phyloP scores from a whole-genome alignment of 2,329 filamentous ascomycete species.

The Fusarium sp. region DNA sequence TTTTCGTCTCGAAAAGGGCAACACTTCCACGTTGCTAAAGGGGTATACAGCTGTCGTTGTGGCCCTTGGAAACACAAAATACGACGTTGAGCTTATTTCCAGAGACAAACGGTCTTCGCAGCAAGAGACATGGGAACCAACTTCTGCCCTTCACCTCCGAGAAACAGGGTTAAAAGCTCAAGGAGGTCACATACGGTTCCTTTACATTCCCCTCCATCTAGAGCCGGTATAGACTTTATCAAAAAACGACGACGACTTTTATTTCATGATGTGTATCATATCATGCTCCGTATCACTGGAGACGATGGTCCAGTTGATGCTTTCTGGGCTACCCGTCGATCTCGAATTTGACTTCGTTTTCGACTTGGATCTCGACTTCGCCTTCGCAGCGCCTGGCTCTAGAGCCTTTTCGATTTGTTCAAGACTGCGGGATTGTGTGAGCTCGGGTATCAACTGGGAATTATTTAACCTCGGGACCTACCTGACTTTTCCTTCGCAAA shows the following conservation, averaged over 20 bases:
- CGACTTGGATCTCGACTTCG: slow-evolving; percentile 26
- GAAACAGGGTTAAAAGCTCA: slow-evolving; percentile 44
- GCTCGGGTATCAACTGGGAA: neutral
- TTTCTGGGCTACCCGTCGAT: slow-evolving; percentile 28
- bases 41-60: slow-evolving; percentile 46
- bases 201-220: slow-evolving; percentile 45
- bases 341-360: slow-evolving; percentile 23
- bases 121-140: slow-evolving; percentile 43
- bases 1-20: slow-evolving; percentile 46
- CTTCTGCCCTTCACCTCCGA: slow-evolving; percentile 42
- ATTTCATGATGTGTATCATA: slow-evolving; percentile 49
- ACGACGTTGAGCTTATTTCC: slow-evolving; percentile 44
- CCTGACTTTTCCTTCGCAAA: slow-evolving; percentile 45
- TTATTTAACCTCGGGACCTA: slow-evolving; percentile 16
- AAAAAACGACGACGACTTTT: slow-evolving; percentile 9
- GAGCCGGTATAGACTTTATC: slow-evolving; percentile 36
- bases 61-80: slow-evolving; percentile 45
- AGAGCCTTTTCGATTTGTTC: slow-evolving; percentile 46
- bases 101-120: slow-evolving; percentile 40
- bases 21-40: slow-evolving; percentile 45
- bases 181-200: slow-evolving; percentile 45
- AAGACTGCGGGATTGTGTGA: slow-evolving; percentile 34
- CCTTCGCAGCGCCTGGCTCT: slow-evolving; percentile 35
- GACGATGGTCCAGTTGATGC: slow-evolving; percentile 24
- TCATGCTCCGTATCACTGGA: slow-evolving; percentile 42